Percentiles rank a stretch among this genome's conserved stretches.
Evolutionary conservation across 352 stramenopile genomes (phyloP).

Genomic region (Phytophthora multivora): DNA sequence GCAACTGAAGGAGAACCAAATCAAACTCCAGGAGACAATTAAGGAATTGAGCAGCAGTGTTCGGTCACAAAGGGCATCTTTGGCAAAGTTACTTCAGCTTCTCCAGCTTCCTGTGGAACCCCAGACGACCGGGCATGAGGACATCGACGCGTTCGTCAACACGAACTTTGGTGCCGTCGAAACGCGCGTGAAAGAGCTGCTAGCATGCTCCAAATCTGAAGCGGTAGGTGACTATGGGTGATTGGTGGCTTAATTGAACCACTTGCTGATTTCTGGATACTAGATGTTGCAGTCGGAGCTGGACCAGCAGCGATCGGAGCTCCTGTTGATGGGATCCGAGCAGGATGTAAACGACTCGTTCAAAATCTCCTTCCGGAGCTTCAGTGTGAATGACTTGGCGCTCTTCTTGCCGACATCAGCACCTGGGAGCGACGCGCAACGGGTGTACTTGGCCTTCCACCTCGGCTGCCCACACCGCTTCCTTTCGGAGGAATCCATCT

Average conservation of each 20-base stretch:
- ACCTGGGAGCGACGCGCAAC: constrained; percentile 71
- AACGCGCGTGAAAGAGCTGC: constrained; percentile 58
- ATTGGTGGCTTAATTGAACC: background rate
- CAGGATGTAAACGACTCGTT: constrained; percentile 66
- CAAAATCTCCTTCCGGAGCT: constrained; percentile 89
- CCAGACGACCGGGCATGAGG: constrained; percentile 32
- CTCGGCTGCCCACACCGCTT: constrained; percentile 86
- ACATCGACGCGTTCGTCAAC: constrained; percentile 48
- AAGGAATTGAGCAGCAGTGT: constrained; percentile 59
- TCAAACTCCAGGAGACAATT: constrained; percentile 71
- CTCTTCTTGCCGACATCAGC: constrained; percentile 86
- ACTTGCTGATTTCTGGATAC: background rate
- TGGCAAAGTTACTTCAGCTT: constrained; percentile 61
- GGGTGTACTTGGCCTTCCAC: constrained; percentile 88
- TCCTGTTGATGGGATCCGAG: constrained; percentile 66
- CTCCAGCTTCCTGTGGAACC: constrained; percentile 46
- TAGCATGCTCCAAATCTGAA: constrained; percentile 63
- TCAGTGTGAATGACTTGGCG: constrained; percentile 81
- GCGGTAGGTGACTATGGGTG: constrained; percentile 36
- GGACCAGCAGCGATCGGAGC: constrained; percentile 59
- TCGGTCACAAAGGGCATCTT: constrained; percentile 55
- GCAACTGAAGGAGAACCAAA: constrained; percentile 65
- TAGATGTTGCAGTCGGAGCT: constrained; percentile 63
- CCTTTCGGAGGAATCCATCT: constrained; percentile 88
- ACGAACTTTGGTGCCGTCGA: constrained; percentile 58